phyloP scores from a whole-genome alignment of 116 monocot species.

The Iris pallida region DNA sequence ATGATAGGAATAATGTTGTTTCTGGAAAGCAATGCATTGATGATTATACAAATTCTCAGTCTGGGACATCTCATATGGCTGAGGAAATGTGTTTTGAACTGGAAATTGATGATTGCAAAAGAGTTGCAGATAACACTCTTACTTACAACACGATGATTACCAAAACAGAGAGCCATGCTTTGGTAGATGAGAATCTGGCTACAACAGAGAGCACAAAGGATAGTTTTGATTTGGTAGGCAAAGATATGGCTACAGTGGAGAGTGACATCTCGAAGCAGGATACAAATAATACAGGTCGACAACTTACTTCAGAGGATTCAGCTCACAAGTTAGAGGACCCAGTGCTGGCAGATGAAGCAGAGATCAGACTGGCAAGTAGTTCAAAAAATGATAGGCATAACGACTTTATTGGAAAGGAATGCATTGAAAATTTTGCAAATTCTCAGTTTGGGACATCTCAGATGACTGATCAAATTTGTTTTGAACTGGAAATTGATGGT shows the following conservation, averaged over 20 bases:
- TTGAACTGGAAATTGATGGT: not conserved
- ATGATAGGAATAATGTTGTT: not conserved
- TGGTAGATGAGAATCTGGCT: not conserved
- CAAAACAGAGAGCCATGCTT: not conserved
- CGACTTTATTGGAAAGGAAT: not conserved
- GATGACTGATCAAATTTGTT: not conserved
- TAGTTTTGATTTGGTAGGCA: constrained; percentile 8
- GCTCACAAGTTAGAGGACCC: constrained; percentile 5
- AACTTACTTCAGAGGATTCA: constrained; percentile 2
- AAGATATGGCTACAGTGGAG: constrained; percentile 4
- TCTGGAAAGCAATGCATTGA: not conserved
- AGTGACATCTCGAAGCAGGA: constrained; percentile 4
- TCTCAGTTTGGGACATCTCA: not conserved
- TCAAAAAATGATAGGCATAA: not conserved
- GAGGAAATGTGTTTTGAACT: not conserved
- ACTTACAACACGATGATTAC: constrained; percentile 4
- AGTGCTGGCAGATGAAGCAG: not conserved
- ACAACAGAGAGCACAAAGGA: not conserved
- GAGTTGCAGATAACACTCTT: not conserved
- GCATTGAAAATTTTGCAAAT: not conserved
- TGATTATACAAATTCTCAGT: constrained; percentile 1
- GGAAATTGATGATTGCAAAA: not conserved
- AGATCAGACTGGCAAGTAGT: not conserved
- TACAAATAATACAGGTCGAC: not conserved
- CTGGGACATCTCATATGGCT: not conserved